Conservation (phyloP, 1,284 basidiomycete species). For the Moesziomyces aphidis region DNA sequence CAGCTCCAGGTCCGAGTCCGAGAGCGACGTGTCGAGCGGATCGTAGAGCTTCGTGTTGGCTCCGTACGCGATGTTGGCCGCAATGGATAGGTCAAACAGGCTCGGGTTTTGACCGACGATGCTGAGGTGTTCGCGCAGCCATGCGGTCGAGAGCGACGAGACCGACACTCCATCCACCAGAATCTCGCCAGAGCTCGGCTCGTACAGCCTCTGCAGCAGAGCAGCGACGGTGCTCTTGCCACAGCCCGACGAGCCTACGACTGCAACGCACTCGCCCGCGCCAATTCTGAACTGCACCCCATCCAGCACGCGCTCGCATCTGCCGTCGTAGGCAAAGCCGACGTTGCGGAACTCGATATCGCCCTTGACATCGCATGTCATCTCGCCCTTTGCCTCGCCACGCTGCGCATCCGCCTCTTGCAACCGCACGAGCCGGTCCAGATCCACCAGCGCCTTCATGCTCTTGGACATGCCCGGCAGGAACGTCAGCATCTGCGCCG, state of each 20-base stretch:
- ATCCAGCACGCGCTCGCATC: conserved; percentile 37
- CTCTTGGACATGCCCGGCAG: conserved; percentile 58
- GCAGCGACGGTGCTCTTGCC: conserved; percentile 63
- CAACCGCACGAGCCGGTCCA: conserved; percentile 75
- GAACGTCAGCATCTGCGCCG: conserved; percentile 86
- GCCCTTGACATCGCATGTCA: conserved; percentile 25
- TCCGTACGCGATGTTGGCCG: conserved; percentile 60
- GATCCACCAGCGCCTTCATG: conserved; percentile 77
- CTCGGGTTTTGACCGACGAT: conserved; percentile 55
- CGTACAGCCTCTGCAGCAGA: conserved; percentile 62
- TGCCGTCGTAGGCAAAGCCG: conserved; percentile 48
- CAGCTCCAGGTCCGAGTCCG: conserved; percentile 65
- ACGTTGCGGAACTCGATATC: conserved; percentile 53
- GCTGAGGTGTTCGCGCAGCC: conserved; percentile 59
- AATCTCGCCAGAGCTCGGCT: conserved; percentile 50
- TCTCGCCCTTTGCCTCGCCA: conserved; percentile 10
- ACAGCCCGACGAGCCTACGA: conserved; percentile 63
- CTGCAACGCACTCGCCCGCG: conserved; percentile 59
- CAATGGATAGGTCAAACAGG: conserved; percentile 58
- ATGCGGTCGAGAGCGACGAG: conserved; percentile 18
- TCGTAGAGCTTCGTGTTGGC: conserved; percentile 28
- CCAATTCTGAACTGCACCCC: conserved; percentile 34
- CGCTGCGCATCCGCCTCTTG: neutral
- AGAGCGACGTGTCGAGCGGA: neutral
- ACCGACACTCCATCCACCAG: conserved; percentile 40